Conservation (phyloP, 768 basidiomycete genomes). For the Leucogyrophana mollusca region DNA sequence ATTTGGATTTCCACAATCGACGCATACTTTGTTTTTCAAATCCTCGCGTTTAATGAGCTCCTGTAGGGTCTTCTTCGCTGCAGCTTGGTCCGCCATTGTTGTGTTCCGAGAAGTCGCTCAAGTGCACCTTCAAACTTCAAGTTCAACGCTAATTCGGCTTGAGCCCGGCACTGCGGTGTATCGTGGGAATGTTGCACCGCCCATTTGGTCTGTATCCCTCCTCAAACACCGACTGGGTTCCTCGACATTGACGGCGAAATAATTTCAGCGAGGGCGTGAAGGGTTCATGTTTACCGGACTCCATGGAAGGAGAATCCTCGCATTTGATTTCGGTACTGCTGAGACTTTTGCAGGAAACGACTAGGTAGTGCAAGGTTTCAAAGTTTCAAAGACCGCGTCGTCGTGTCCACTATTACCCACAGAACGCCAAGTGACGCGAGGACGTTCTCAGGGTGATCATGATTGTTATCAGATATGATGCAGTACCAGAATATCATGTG, state of each 20-base stretch:
- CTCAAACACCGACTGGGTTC: too few species aligned
- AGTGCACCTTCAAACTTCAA: too few species aligned
- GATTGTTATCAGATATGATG: slow-evolving; percentile 3
- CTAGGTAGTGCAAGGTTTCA: background rate
- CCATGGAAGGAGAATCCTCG: too few species aligned
- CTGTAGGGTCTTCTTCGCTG: slow-evolving; percentile 68
- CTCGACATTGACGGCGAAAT: too few species aligned
- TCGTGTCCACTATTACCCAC: slow-evolving; percentile 3
- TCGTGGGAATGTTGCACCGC: too few species aligned
- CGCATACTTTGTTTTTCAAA: slow-evolving; percentile 73
- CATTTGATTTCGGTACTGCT: too few species aligned
- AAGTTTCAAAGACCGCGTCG: background rate
- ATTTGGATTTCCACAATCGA: slow-evolving; percentile 85
- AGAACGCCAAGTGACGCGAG: background rate
- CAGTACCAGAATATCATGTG: background rate
- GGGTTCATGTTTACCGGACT: too few species aligned
- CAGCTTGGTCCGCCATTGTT: slow-evolving; percentile 51
- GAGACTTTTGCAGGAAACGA: too few species aligned
- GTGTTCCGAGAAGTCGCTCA: slow-evolving; percentile 4
- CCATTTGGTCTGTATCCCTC: too few species aligned
- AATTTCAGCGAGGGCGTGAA: too few species aligned
- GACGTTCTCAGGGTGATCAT: slow-evolving; percentile 7
- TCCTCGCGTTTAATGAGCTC: slow-evolving; percentile 74
- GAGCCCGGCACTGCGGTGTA: too few species aligned
- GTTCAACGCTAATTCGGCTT: too few species aligned